phyloP scores from a whole-genome alignment of 345 rosid species.

The Citropsis articulata region DNA sequence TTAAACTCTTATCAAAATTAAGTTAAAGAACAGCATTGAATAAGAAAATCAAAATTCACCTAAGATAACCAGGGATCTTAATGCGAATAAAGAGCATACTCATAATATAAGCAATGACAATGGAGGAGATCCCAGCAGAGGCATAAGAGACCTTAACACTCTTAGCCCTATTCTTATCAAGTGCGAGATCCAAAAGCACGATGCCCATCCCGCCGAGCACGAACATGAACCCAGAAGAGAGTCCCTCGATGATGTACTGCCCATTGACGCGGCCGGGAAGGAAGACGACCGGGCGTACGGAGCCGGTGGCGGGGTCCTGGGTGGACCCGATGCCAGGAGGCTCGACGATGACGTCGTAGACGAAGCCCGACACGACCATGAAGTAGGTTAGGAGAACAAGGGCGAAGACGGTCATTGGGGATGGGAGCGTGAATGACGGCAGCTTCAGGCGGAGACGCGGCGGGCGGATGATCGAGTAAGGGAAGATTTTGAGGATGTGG shows the following conservation, averaged over 20 bases:
- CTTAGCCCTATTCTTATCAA: conserved; percentile 84
- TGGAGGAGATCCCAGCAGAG: conserved; percentile 66
- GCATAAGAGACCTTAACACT: conserved; percentile 79
- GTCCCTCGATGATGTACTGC: conserved; percentile 97
- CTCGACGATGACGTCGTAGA: conserved; percentile 93
- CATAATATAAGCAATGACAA: conserved; percentile 78
- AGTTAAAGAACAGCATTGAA: neutral
- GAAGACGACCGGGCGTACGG: conserved; percentile 91
- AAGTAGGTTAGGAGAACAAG: conserved; percentile 91
- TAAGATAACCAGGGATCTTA: conserved; percentile 94
- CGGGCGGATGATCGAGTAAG: conserved; percentile 70
- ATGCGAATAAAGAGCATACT: conserved; percentile 95
- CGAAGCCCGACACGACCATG: conserved; percentile 85
- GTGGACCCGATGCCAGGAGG: conserved; percentile 97
- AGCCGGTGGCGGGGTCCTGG: conserved; percentile 82
- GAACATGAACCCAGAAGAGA: conserved; percentile 97
- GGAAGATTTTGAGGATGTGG: conserved; percentile 54
- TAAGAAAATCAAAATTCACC: conserved; percentile 23
- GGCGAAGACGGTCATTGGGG: conserved; percentile 82
- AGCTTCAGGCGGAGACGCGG: conserved; percentile 93
- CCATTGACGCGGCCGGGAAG: conserved; percentile 88
- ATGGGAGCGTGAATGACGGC: conserved; percentile 78
- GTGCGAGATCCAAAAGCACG: conserved; percentile 78
- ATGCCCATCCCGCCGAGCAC: conserved; percentile 86
- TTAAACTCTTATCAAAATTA: neutral